phyloP scores from a whole-genome alignment of 768 basidiomycete genomes.

The Asterophora parasitica region DNA sequence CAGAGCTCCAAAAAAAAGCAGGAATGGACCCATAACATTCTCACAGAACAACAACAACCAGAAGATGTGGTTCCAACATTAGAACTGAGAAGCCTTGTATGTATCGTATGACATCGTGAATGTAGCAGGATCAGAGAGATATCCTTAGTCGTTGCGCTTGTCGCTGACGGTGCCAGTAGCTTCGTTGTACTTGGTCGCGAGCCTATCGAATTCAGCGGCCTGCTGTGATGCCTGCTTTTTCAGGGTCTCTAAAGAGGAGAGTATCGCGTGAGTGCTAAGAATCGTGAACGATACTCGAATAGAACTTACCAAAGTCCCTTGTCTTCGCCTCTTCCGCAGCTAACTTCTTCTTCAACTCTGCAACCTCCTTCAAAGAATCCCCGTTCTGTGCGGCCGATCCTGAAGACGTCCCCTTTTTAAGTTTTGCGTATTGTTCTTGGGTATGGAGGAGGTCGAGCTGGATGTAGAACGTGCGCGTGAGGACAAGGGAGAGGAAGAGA shows the following conservation, averaged over 20 bases:
- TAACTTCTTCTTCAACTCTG: constrained; percentile 65
- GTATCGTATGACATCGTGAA: neutral
- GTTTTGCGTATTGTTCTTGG: constrained; percentile 80
- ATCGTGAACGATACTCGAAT: neutral
- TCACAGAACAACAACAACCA: no score
- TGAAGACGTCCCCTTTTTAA: constrained; percentile 54
- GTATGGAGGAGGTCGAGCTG: constrained; percentile 86
- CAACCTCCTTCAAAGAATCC: constrained; percentile 53
- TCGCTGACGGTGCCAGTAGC: constrained; percentile 50
- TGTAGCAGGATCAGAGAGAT: neutral
- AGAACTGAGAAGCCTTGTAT: neutral
- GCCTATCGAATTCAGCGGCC: constrained; percentile 74
- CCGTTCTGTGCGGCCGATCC: constrained; percentile 19
- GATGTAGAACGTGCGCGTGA: constrained; percentile 90
- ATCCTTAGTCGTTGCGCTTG: constrained; percentile 62
- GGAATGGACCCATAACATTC: no score
- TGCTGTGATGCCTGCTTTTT: constrained; percentile 82
- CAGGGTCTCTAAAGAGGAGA: constrained; percentile 49
- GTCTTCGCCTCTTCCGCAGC: constrained; percentile 51
- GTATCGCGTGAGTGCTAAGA: neutral
- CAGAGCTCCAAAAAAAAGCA: neutral
- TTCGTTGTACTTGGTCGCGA: constrained; percentile 73
- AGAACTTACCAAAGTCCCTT: constrained; percentile 54
- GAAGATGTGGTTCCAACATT: no score
- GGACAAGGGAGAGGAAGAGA: constrained; percentile 92